Percentiles rank a stretch among this genome's conserved stretches.
phyloP scores from a whole-genome alignment of 192 early-diverging fungal species.

The Spinellus fusiger region DNA sequence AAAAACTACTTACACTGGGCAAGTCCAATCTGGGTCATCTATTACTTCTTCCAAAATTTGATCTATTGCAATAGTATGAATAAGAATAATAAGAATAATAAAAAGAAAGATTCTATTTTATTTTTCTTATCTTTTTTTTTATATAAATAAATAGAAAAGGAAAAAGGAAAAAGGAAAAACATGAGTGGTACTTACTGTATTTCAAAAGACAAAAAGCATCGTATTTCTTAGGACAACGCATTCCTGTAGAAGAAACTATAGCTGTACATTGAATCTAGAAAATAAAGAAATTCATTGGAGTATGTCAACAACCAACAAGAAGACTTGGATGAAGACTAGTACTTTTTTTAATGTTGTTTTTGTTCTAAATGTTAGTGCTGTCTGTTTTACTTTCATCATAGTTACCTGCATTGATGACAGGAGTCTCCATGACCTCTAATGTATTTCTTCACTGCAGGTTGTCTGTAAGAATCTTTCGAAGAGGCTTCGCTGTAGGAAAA shows the following conservation, averaged over 20 bases:
- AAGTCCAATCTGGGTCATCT: neutral
- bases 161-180: no score
- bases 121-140: no score
- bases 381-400: neutral
- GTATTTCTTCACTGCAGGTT: neutral
- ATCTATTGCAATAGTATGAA: neutral
- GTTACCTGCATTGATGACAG: conserved; percentile 3
- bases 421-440: neutral
- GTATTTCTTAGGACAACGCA: neutral
- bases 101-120: neutral
- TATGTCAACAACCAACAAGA: neutral
- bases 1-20: neutral
- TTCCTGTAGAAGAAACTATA: neutral
- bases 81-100: neutral
- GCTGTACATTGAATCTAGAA: neutral
- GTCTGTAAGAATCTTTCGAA: neutral
- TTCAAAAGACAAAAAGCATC: neutral
- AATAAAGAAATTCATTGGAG: neutral
- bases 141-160: no score
- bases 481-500: neutral
- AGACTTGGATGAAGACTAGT: neutral
- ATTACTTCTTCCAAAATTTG: neutral
- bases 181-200: neutral
- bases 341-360: neutral
- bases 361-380: neutral